Conservation (phyloP, 306 rosid genomes). For the Benincasa hispida region DNA sequence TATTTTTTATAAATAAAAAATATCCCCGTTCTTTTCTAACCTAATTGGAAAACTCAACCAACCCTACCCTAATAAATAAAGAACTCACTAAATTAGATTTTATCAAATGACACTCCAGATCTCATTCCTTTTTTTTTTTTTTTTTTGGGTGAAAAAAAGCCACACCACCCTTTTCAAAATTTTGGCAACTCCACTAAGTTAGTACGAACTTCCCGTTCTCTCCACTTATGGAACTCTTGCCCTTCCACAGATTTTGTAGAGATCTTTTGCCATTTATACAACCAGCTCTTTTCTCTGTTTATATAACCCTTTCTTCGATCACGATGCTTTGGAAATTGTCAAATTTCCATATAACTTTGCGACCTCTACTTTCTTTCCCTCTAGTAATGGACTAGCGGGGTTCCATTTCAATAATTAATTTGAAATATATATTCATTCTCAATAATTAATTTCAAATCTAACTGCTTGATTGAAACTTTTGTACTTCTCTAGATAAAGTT, state of each 20-base stretch:
- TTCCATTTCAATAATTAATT: not conserved
- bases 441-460: too few relatives aligned
- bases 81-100: not conserved
- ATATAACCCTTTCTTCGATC: not conserved
- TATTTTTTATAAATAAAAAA: not conserved
- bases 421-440: too few relatives aligned
- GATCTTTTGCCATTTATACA: not conserved
- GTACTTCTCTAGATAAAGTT: not conserved
- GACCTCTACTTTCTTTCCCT: not conserved
- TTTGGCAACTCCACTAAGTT: not conserved
- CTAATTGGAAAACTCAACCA: not conserved
- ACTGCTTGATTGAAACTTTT: not conserved
- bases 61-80: not conserved
- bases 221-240: not conserved
- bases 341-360: not conserved
- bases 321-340: not conserved
- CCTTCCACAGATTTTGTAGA: not conserved
- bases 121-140: too few relatives aligned
- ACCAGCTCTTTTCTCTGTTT: not conserved
- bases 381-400: not conserved
- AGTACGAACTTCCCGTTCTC: not conserved
- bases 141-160: too few relatives aligned
- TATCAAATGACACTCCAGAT: not conserved
- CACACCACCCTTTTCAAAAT: too few relatives aligned
- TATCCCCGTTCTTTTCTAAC: not conserved